These are phyloP conservation scores for Fusarium humuli DNA, from an alignment of 2,329 filamentous ascomycete genomes.

Conservation along the genomic window DNA sequence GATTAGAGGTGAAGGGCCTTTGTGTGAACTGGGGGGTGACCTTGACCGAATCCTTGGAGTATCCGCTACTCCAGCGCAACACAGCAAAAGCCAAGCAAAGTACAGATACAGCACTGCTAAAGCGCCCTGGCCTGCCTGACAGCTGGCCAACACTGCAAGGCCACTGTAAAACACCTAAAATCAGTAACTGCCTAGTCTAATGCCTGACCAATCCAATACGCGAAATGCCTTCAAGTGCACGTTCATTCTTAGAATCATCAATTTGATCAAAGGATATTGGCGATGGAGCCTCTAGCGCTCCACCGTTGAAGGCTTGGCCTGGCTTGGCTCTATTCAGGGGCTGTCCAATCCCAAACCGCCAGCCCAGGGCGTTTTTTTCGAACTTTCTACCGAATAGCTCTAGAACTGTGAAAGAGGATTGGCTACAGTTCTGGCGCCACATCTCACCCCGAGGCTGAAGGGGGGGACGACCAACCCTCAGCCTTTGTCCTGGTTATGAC, in stretches of 20 bases:
- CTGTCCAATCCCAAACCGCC: slow-evolving; percentile 11
- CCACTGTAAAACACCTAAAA: slow-evolving; percentile 5
- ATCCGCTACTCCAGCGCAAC: neutral
- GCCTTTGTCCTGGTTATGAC: neutral
- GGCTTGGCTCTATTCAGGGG: slow-evolving; percentile 25
- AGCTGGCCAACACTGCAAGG: neutral
- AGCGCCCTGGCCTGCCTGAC: neutral
- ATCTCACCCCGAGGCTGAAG: neutral
- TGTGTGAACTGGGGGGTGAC: slow-evolving; percentile 34
- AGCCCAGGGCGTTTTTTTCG: slow-evolving; percentile 5
- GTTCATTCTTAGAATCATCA: slow-evolving; percentile 17
- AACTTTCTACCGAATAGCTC: slow-evolving; percentile 5
- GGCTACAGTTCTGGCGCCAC: slow-evolving; percentile 31
- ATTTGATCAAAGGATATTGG: slow-evolving; percentile 30
- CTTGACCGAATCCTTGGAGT: slow-evolving; percentile 16
- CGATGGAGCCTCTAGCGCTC: slow-evolving; percentile 23
- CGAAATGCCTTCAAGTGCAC: slow-evolving; percentile 10
- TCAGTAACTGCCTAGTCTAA: neutral
- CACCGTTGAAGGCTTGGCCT: slow-evolving; percentile 6
- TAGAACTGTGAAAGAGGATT: slow-evolving; percentile 41
- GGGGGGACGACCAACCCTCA: neutral
- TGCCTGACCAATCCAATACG: slow-evolving; percentile 1
- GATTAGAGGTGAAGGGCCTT: slow-evolving; percentile 35
- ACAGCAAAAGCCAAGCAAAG: neutral
- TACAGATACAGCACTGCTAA: neutral